These are phyloP conservation scores for Aureobasidium vineae DNA, from an alignment of 2,329 filamentous ascomycete species.

Conservation along the genomic window DNA sequence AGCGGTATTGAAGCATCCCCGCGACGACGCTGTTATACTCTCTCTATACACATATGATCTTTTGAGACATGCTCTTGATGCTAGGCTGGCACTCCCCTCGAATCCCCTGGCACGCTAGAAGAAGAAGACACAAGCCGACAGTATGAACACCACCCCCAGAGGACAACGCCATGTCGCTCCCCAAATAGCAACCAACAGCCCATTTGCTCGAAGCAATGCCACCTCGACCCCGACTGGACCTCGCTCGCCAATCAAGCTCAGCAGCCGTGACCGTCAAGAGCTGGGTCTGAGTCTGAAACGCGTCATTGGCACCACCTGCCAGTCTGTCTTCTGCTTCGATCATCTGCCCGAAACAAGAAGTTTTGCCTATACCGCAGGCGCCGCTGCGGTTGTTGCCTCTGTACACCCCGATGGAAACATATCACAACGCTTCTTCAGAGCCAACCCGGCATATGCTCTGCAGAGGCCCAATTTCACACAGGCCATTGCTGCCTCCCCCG, in stretches of 20 bases:
- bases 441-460: constrained; percentile 40
- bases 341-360: constrained; percentile 64
- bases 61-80: constrained; percentile 26
- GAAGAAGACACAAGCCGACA: neutral
- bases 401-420: constrained; percentile 64
- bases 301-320: constrained; percentile 88
- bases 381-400: constrained; percentile 85
- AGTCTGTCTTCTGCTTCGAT: constrained; percentile 82
- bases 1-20: constrained; percentile 9
- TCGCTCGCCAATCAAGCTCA: constrained; percentile 23
- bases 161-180: constrained; percentile 15
- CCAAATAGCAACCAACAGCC: neutral
- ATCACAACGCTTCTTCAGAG: constrained; percentile 85
- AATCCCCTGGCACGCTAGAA: constrained; percentile 27
- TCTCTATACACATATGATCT: neutral
- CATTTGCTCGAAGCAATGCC: constrained; percentile 1
- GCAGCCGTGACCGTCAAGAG: constrained; percentile 17
- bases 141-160: constrained; percentile 18
- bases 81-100: constrained; percentile 30
- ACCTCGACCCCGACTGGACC: neutral
- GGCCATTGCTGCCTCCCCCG: constrained; percentile 15
- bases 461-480: neutral
- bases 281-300: constrained; percentile 42
- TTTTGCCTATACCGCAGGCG: constrained; percentile 91
- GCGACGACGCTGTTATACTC: constrained; percentile 1